These are phyloP conservation scores for Ilex asprella DNA, from an alignment of 257 asterid species.

Conservation along the genomic window DNA sequence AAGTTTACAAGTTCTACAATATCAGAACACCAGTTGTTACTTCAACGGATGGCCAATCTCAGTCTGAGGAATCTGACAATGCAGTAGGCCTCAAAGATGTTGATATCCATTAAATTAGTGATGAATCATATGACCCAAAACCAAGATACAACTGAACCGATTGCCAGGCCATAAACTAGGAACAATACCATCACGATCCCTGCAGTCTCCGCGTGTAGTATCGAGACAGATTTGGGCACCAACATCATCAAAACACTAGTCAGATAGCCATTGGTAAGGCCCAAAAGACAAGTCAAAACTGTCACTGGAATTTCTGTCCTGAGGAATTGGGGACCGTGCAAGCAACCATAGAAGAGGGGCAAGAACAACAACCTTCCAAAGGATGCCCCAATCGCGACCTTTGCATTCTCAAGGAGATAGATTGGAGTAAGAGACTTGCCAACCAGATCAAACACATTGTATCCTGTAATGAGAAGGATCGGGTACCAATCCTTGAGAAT, in stretches of 20 bases:
- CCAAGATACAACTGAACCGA: constrained; percentile 83
- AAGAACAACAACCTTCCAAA: constrained; percentile 71
- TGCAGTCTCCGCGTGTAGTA: constrained; percentile 77
- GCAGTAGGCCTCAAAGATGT: no score
- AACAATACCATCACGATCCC: constrained; percentile 73
- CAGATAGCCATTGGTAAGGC: constrained; percentile 80
- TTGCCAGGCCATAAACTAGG: constrained; percentile 56
- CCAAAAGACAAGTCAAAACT: constrained; percentile 70
- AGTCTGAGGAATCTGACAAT: no score
- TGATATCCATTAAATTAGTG: neutral
- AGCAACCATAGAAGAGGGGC: constrained; percentile 75
- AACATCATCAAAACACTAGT: constrained; percentile 65
- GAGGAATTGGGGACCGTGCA: constrained; percentile 76
- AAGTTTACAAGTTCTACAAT: no score
- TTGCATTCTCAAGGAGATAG: constrained; percentile 50
- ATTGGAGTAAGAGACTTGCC: constrained; percentile 69
- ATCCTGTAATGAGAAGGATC: constrained; percentile 60
- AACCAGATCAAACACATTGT: constrained; percentile 68
- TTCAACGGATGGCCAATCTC: no score
- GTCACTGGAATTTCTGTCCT: constrained; percentile 80
- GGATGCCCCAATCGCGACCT: constrained; percentile 54
- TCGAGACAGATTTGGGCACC: constrained; percentile 66
- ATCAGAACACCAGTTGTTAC: no score
- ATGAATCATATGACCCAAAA: constrained; percentile 65
- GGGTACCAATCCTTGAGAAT: constrained; percentile 83